Evolutionary conservation across 352 stramenopile species (phyloP).

Genomic region (Blastocystis sp.): DNA sequence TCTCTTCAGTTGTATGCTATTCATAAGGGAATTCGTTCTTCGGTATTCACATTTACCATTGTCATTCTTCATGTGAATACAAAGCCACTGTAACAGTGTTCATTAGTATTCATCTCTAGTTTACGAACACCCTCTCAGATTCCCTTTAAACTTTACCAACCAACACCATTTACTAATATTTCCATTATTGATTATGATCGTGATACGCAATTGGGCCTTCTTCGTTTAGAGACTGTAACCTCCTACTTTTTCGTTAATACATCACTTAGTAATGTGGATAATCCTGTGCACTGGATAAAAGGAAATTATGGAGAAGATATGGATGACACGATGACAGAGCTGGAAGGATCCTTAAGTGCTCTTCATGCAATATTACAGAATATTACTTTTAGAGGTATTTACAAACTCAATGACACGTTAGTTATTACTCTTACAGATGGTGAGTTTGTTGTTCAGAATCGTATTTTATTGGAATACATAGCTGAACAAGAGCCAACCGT

Average conservation of each 20-base stretch:
- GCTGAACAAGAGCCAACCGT: neutral
- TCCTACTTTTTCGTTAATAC: neutral
- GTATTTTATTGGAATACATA: neutral
- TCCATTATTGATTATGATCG: neutral
- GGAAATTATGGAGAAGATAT: slow-evolving; percentile 43
- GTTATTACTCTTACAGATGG: neutral
- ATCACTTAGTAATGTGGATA: neutral
- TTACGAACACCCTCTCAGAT: neutral
- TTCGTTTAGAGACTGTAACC: neutral
- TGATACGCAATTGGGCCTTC: neutral
- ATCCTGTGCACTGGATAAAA: neutral
- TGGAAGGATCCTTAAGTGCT: slow-evolving; percentile 9
- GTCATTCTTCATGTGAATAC: slow-evolving; percentile 31
- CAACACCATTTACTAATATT: neutral
- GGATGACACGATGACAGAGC: slow-evolving; percentile 2
- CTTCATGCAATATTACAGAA: neutral
- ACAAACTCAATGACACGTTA: slow-evolving; percentile 35
- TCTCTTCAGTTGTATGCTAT: neutral
- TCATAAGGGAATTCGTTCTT: slow-evolving; percentile 12
- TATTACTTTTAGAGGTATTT: slow-evolving; percentile 1
- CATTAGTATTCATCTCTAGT: neutral
- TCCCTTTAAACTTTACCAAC: slow-evolving; percentile 8
- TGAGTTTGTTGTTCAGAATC: neutral
- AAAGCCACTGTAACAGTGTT: neutral
- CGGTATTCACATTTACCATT: neutral